Conservation (phyloP, 164 flowering plant genomes). For the Piper longum region DNA sequence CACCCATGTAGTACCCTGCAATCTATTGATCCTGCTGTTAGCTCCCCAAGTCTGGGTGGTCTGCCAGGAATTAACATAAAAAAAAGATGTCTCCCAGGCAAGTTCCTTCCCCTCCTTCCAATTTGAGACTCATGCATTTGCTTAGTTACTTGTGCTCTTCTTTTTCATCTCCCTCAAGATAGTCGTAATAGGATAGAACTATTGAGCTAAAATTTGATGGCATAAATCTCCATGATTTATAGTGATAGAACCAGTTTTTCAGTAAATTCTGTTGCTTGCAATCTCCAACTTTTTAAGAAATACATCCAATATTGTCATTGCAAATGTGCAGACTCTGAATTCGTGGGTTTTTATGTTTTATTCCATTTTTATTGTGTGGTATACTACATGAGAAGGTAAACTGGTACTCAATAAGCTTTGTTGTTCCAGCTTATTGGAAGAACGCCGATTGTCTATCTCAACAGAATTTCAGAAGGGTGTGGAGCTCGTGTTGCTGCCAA, state of each 20-base stretch:
- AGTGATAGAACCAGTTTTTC: no score
- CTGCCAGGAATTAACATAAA: background rate
- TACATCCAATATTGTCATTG: no score
- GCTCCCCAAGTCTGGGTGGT: background rate
- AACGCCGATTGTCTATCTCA: constrained; percentile 82
- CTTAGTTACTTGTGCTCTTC: background rate
- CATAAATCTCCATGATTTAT: no score
- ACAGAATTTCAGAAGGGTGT: constrained; percentile 87
- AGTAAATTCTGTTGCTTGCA: no score
- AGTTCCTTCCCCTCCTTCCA: background rate
- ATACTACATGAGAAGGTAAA: no score
- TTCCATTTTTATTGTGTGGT: background rate
- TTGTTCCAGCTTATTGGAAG: constrained; percentile 64
- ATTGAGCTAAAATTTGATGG: background rate
- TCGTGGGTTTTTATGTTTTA: background rate
- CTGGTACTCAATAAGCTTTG: background rate
- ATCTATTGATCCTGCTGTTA: background rate
- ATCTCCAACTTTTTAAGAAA: no score
- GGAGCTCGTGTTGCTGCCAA: constrained; percentile 85
- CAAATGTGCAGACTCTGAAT: background rate
- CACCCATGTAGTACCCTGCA: constrained; percentile 1
- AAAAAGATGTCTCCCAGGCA: constrained; percentile 6
- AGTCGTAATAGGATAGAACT: background rate
- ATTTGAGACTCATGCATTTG: background rate
- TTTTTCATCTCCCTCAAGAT: background rate